These are phyloP conservation scores for Ambrosiella cleistominuta DNA, from an alignment of 2,329 filamentous ascomycete species.

Conservation along the genomic window DNA sequence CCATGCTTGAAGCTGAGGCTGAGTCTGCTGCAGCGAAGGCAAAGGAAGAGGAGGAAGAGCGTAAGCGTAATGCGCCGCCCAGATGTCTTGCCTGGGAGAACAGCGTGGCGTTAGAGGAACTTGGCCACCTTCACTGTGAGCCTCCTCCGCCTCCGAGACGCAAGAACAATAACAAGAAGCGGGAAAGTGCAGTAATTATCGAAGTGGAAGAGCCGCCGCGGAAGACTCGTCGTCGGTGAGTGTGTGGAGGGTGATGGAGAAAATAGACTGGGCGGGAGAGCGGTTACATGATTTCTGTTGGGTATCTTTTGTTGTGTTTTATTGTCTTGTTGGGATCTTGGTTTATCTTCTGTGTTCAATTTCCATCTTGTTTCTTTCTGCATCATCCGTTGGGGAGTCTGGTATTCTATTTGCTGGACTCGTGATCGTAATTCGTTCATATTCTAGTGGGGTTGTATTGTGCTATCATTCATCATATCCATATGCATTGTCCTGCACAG, in stretches of 20 bases:
- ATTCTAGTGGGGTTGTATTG: neutral
- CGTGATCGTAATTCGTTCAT: neutral
- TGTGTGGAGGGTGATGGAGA: neutral
- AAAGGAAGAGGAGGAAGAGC: conserved; percentile 23
- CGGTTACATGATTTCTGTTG: neutral
- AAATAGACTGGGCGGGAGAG: too few species aligned
- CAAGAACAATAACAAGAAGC: conserved; percentile 33
- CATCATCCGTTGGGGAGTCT: conserved; percentile 1
- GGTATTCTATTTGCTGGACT: neutral
- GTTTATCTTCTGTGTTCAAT: conserved; percentile 3
- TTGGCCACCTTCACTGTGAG: conserved; percentile 40
- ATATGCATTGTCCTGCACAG: neutral
- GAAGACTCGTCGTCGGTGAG: conserved; percentile 15
- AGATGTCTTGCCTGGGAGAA: conserved; percentile 39
- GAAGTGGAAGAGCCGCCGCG: conserved; percentile 15
- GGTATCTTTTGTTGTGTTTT: conserved; percentile 1
- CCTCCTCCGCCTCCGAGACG: conserved; percentile 28
- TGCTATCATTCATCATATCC: neutral
- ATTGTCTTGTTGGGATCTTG: conserved; percentile 5
- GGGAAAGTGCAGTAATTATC: conserved; percentile 22
- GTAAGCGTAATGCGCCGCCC: conserved; percentile 28
- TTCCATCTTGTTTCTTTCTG: neutral
- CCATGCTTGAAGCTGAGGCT: neutral
- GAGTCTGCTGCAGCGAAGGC: conserved; percentile 13
- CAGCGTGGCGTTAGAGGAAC: conserved; percentile 36